Base-by-base conservation (phyloP, 345 rosid genomes). In the Moricandia moricandioides region DNA sequence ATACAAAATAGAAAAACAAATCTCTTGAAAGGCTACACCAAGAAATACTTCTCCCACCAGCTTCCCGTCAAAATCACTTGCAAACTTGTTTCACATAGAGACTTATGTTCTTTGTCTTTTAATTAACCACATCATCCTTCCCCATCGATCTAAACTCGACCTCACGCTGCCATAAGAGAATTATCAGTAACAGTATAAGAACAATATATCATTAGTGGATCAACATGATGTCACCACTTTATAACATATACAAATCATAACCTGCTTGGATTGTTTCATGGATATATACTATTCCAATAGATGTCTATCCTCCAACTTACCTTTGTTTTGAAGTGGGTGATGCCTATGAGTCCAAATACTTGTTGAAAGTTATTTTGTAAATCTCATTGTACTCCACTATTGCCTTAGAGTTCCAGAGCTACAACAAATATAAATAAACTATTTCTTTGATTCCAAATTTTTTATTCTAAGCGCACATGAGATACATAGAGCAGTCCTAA, bases 31-130 rank as follows among this genome's bases (percentile, higher is more conserved):
- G 43, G 16, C 65, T 9, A 63, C 34, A 74, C 12, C 59, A 17
- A 27, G 74, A 43, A 13, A 14, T 35, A 59, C 37, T 78, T 62
- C 54, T 7, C 91, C 84, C 78, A 94, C 97, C 92, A 94, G 82
- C 71, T 94, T 97, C 51, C 96, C 98, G 78, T 91, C 98, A 72
- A 94, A 94, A 82, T 94, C 91, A 79, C 90, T 29, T 94, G 79
- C 90, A 91, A 65, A 90, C 97, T 81, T 96, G 85, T 78, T 91
- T 94, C 8, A 94, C 98, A 75, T 88, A 86, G n/a, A 94, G 93
- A 83, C 96, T 90, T 73, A 94, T 94, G 76, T 91, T 94, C 85
- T 94, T 94, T 71, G 93, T 94, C 85, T 94, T 94, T 71, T 93
- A 89, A 82, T 90, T 94, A 72, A 82, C 59, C 7, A 94, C 8